Evolutionary conservation across 495 filamentous ascomycete genomes (phyloP).

Genomic region (Neurospora intermedia): DNA sequence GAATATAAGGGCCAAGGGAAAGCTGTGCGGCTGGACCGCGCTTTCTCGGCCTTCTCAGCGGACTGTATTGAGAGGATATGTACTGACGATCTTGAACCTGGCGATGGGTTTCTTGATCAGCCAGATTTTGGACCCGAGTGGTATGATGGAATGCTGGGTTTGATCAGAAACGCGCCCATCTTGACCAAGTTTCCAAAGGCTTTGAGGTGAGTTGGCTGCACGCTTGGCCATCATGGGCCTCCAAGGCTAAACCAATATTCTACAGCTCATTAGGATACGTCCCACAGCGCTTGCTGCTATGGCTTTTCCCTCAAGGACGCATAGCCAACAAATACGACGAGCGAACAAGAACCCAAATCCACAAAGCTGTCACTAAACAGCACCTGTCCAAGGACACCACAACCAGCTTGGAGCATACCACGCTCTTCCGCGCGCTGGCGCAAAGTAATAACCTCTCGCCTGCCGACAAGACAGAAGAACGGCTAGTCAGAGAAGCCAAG

Average conservation of each 20-base stretch:
- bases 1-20: constrained; percentile 1
- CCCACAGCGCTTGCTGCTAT: constrained; percentile 3
- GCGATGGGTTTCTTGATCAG: constrained; percentile 3
- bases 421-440: constrained; percentile 19
- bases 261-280: not conserved
- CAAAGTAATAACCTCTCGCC: constrained; percentile 20
- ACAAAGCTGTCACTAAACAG: not conserved
- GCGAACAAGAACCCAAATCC: constrained; percentile 4
- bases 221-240: not conserved
- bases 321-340: constrained; percentile 1
- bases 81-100: not conserved
- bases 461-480: constrained; percentile 17
- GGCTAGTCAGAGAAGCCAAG: constrained; percentile 19
- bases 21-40: constrained; percentile 20
- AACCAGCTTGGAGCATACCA: not conserved
- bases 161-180: constrained; percentile 8
- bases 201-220: constrained; percentile 4
- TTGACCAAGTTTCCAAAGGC: constrained; percentile 12
- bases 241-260: too few species aligned
- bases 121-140: constrained; percentile 5
- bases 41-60: constrained; percentile 12
- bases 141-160: constrained; percentile 7
- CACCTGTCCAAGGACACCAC: not conserved
- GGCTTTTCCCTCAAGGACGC: constrained; percentile 9
- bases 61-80: constrained; percentile 6